A percentile compares a stretch with the other conserved stretches of the same genome.
phyloP scores from a whole-genome alignment of 139 green algal genomes.

The Chlorella sp. region DNA sequence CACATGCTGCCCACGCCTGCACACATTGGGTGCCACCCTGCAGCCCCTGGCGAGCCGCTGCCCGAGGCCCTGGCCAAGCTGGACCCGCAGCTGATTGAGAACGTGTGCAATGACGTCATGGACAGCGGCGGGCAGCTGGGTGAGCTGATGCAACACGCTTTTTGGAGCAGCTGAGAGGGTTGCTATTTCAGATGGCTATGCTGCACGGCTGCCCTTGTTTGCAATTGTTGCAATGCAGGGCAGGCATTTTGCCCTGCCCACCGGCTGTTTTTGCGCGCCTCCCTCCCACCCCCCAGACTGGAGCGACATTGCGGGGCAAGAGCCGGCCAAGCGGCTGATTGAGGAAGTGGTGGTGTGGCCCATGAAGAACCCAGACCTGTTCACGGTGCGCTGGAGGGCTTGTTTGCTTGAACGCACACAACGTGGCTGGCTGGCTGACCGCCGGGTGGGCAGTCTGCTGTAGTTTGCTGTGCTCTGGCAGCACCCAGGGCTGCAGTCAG shows the following conservation, averaged over 20 bases:
- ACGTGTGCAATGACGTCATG: constrained; percentile 81
- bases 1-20: neutral
- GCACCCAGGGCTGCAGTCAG: too few species aligned
- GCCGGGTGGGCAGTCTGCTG: too few species aligned
- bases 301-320: constrained; percentile 45
- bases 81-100: constrained; percentile 75
- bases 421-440: too few species aligned
- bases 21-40: neutral
- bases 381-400: constrained; percentile 53
- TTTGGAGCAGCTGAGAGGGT: too few species aligned
- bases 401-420: too few species aligned
- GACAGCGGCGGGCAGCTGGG: constrained; percentile 48
- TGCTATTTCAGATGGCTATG: too few species aligned
- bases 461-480: too few species aligned
- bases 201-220: too few species aligned
- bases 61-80: constrained; percentile 69
- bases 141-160: neutral
- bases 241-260: too few species aligned
- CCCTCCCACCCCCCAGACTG: neutral
- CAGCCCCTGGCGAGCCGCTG: constrained; percentile 62
- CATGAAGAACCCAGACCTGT: constrained; percentile 94
- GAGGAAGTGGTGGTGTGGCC: constrained; percentile 98
- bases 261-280: too few species aligned
- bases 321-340: constrained; percentile 86
- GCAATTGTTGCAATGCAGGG: too few species aligned